These are phyloP conservation scores for Jaltomata sinuosa DNA, from an alignment of 257 asterid species.

Conservation along the genomic window DNA sequence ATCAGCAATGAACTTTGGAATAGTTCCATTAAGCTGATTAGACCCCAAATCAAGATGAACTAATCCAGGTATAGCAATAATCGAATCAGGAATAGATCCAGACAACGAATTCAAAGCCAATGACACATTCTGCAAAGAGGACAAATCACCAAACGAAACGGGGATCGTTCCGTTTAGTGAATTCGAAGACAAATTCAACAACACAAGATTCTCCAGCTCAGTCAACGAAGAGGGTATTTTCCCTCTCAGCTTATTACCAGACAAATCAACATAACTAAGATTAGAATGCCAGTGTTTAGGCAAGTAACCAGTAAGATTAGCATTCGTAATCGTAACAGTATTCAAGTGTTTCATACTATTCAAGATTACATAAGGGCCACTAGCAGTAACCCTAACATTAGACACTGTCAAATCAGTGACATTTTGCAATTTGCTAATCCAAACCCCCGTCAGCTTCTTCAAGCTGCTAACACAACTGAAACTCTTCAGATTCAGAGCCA, in stretches of 20 bases:
- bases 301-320: slow-evolving; percentile 60
- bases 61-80: slow-evolving; percentile 51
- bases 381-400: slow-evolving; percentile 38
- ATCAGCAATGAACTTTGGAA: slow-evolving; percentile 53
- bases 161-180: slow-evolving; percentile 66
- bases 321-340: slow-evolving; percentile 43
- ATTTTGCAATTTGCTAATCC: slow-evolving; percentile 50
- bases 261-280: slow-evolving; percentile 62
- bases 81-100: slow-evolving; percentile 62
- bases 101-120: slow-evolving; percentile 50
- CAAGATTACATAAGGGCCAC: slow-evolving; percentile 62
- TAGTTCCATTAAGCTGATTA: slow-evolving; percentile 70
- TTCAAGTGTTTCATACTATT: slow-evolving; percentile 28
- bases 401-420: slow-evolving; percentile 59
- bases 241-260: slow-evolving; percentile 52
- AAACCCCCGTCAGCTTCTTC: slow-evolving; percentile 61
- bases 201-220: slow-evolving; percentile 41
- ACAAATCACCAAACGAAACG: slow-evolving; percentile 57
- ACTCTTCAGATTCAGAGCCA: slow-evolving; percentile 40
- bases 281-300: slow-evolving; percentile 67
- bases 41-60: slow-evolving; percentile 72
- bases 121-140: slow-evolving; percentile 45
- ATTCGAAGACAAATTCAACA: slow-evolving; percentile 63
- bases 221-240: slow-evolving; percentile 56
- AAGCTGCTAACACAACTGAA: slow-evolving; percentile 72